Evolutionary conservation across 1,284 basidiomycete genomes (phyloP).

Genomic region (Microbotryum intermedium): DNA sequence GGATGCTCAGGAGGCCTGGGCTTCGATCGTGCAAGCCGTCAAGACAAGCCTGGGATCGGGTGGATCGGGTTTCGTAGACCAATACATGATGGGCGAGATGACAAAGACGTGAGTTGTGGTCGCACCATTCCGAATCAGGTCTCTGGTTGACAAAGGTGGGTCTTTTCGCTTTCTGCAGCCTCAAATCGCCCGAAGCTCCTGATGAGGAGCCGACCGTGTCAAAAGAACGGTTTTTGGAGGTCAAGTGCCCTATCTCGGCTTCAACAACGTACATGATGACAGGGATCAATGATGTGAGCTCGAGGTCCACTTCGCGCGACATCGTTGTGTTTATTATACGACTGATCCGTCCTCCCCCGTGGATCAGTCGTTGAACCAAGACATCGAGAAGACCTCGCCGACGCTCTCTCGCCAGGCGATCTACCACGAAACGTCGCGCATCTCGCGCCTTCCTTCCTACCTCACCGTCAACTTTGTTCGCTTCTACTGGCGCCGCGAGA

Average conservation of each 20-base stretch:
- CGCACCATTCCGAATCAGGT: neutral
- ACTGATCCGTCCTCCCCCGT: too few species aligned
- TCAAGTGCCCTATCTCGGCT: slow-evolving; percentile 84
- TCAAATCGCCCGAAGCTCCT: slow-evolving; percentile 67
- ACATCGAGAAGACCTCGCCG: slow-evolving; percentile 73
- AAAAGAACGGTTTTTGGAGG: slow-evolving; percentile 69
- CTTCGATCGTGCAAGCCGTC: slow-evolving; percentile 69
- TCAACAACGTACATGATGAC: slow-evolving; percentile 81
- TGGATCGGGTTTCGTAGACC: slow-evolving; percentile 56
- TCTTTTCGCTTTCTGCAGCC: slow-evolving; percentile 42
- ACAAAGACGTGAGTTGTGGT: slow-evolving; percentile 60
- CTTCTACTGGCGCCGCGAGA: slow-evolving; percentile 90
- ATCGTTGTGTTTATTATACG: too few species aligned
- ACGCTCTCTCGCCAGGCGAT: slow-evolving; percentile 67
- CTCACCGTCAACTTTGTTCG: slow-evolving; percentile 87
- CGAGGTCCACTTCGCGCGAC: neutral
- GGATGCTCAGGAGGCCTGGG: slow-evolving; percentile 94
- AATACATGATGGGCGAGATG: slow-evolving; percentile 75
- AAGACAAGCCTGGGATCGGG: slow-evolving; percentile 50
- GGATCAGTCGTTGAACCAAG: slow-evolving; percentile 10
- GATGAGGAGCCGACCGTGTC: slow-evolving; percentile 62
- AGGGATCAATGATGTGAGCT: slow-evolving; percentile 71
- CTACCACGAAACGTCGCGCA: slow-evolving; percentile 73
- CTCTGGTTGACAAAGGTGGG: neutral
- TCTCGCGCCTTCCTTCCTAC: slow-evolving; percentile 72